Conservation (phyloP, 106 monocot genomes). For the Ottelia alismoides region DNA sequence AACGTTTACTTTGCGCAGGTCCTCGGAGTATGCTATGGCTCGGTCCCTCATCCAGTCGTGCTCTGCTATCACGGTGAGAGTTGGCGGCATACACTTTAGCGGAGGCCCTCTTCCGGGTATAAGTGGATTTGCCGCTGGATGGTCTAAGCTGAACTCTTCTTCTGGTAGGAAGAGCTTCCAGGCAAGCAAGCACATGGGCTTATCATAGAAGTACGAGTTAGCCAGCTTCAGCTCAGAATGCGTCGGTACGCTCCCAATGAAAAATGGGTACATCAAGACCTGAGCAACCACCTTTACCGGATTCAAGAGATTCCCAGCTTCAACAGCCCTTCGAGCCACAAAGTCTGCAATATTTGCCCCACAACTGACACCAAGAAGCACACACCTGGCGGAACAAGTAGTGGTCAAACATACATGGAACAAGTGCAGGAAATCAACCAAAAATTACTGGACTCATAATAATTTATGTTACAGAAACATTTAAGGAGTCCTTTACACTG, state of each 20-base stretch:
- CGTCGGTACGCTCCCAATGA: conserved; percentile 44
- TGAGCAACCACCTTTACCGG: conserved; percentile 60
- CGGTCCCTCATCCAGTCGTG: conserved; percentile 66
- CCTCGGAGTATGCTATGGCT: conserved; percentile 59
- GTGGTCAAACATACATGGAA: no score
- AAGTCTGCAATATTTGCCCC: conserved; percentile 58
- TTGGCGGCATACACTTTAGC: conserved; percentile 49
- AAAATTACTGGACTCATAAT: no score
- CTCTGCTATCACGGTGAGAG: conserved; percentile 48
- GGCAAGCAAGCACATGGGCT: conserved; percentile 42
- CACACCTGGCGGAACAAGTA: conserved; percentile 32
- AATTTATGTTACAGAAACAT: no score
- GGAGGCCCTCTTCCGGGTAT: conserved; percentile 28
- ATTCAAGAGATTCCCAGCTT: conserved; percentile 36
- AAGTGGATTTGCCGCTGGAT: conserved; percentile 55
- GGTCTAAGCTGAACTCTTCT: conserved; percentile 42
- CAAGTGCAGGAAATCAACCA: no score
- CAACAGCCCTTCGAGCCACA: conserved; percentile 46
- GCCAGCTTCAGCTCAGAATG: conserved; percentile 54
- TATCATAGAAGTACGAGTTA: conserved; percentile 64
- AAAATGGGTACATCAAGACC: conserved; percentile 60
- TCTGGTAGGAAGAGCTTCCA: conserved; percentile 54
- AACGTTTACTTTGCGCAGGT: conserved; percentile 53
- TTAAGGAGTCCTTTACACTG: no score
- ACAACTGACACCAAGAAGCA: conserved; percentile 52